A percentile compares a stretch with the other conserved stretches of the same genome.
phyloP scores from a whole-genome alignment of 1,139 yeast genomes.

The Sugiyamaella castrensis region DNA sequence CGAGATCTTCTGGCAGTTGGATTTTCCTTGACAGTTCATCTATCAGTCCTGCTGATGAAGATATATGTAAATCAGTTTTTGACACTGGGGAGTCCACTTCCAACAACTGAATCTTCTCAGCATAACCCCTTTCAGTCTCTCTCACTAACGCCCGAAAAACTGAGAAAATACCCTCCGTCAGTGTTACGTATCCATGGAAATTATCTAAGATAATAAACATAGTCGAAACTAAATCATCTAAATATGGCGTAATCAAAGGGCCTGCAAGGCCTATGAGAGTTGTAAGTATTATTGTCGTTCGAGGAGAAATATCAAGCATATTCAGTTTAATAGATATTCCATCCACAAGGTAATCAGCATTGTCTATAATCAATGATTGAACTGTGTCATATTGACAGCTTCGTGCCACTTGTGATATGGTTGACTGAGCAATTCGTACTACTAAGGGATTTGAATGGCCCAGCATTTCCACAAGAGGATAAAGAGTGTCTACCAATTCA shows the following conservation, averaged over 20 bases:
- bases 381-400: constrained; percentile 58
- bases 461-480: constrained; percentile 53
- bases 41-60: neutral
- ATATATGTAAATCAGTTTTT: neutral
- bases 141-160: constrained; percentile 64
- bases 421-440: constrained; percentile 47
- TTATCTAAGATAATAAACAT: constrained; percentile 75
- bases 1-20: constrained; percentile 29
- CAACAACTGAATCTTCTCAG: constrained; percentile 18
- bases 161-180: constrained; percentile 71
- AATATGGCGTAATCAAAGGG: constrained; percentile 56
- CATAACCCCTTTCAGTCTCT: constrained; percentile 47
- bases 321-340: constrained; percentile 65
- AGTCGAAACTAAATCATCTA: constrained; percentile 69
- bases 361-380: constrained; percentile 53
- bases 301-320: constrained; percentile 66
- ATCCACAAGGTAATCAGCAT: constrained; percentile 80
- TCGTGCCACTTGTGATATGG: constrained; percentile 49
- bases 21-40: constrained; percentile 15
- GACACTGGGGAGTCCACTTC: constrained; percentile 17
- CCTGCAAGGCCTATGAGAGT: constrained; percentile 72
- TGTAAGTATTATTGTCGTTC: constrained; percentile 66
- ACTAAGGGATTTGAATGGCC: constrained; percentile 48
- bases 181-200: constrained; percentile 72
- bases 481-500: constrained; percentile 54